Percentiles rank a stretch among this genome's conserved stretches.
Evolutionary conservation across 768 basidiomycete genomes (phyloP).

Genomic region (Chlorophyllum brunneum): DNA sequence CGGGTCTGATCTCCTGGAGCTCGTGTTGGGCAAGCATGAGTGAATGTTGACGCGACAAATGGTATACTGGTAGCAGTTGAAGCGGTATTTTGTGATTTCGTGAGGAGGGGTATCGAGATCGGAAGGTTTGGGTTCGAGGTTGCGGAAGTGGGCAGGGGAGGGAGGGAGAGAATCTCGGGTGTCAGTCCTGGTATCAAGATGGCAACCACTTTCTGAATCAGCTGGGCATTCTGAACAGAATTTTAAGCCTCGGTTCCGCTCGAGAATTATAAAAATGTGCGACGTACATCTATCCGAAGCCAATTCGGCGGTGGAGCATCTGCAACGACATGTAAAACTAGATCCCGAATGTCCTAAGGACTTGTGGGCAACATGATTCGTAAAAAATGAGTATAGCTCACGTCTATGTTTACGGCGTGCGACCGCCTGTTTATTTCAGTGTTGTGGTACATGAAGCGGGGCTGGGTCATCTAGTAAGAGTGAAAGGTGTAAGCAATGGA

Average conservation of each 20-base stretch:
- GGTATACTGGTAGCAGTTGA: slow-evolving; percentile 38
- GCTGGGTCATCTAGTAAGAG: slow-evolving; percentile 43
- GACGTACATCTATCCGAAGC: slow-evolving; percentile 76
- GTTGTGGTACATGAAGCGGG: slow-evolving; percentile 80
- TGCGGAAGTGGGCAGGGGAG: slow-evolving; percentile 67
- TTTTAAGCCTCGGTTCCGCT: neutral
- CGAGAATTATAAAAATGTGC: neutral
- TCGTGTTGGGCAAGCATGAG: slow-evolving; percentile 88
- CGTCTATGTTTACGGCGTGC: slow-evolving; percentile 77
- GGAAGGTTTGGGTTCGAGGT: slow-evolving; percentile 49
- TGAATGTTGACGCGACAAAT: slow-evolving; percentile 78
- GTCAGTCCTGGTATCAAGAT: slow-evolving; percentile 87
- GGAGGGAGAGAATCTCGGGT: slow-evolving; percentile 65
- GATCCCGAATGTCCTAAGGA: slow-evolving; percentile 79
- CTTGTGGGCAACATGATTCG: neutral
- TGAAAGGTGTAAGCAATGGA: neutral
- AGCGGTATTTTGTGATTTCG: slow-evolving; percentile 22
- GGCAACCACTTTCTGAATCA: slow-evolving; percentile 74
- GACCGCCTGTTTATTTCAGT: slow-evolving; percentile 69
- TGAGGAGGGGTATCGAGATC: slow-evolving; percentile 34
- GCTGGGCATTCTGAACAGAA: slow-evolving; percentile 57
- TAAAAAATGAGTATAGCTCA: slow-evolving; percentile 32
- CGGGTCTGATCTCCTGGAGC: slow-evolving; percentile 85
- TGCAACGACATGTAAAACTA: slow-evolving; percentile 76
- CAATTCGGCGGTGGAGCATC: slow-evolving; percentile 85